These are phyloP conservation scores for Xylariomycetidae sp. DNA, from an alignment of 2,329 filamentous ascomycete genomes.

Conservation along the genomic window DNA sequence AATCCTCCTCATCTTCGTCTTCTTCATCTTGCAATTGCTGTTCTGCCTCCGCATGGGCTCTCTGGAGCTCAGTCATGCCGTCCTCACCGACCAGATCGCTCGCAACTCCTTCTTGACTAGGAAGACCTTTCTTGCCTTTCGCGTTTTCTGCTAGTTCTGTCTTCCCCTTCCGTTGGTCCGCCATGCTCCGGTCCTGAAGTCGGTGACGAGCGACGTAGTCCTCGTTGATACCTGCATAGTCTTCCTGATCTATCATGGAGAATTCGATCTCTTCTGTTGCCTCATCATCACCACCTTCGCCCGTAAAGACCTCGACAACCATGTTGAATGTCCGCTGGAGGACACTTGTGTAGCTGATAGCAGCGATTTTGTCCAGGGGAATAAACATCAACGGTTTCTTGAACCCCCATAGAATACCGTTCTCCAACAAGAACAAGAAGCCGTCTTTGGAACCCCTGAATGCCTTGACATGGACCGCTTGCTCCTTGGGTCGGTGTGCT, in stretches of 20 bases:
- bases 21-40: constrained; percentile 55
- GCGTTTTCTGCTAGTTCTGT: constrained; percentile 56
- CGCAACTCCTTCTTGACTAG: constrained; percentile 32
- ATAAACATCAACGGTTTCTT: constrained; percentile 66
- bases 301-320: constrained; percentile 53
- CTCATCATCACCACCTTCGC: constrained; percentile 34
- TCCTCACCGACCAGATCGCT: constrained; percentile 42
- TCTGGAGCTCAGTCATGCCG: constrained; percentile 45
- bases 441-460: constrained; percentile 67
- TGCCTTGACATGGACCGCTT: constrained; percentile 60
- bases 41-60: constrained; percentile 46
- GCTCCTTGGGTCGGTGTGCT: constrained; percentile 55
- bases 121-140: constrained; percentile 40
- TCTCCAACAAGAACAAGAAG: constrained; percentile 62
- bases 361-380: constrained; percentile 54
- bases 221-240: constrained; percentile 60
- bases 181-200: constrained; percentile 64
- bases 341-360: constrained; percentile 64
- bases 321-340: constrained; percentile 67
- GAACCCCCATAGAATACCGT: constrained; percentile 65
- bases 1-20: constrained; percentile 62
- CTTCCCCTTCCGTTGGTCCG: constrained; percentile 62
- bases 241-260: constrained; percentile 64
- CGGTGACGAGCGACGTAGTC: constrained; percentile 56
- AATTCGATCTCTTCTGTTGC: constrained; percentile 61